These are phyloP conservation scores for Rehmannia glutinosa DNA, from an alignment of 257 asterid genomes.

Conservation along the genomic window DNA sequence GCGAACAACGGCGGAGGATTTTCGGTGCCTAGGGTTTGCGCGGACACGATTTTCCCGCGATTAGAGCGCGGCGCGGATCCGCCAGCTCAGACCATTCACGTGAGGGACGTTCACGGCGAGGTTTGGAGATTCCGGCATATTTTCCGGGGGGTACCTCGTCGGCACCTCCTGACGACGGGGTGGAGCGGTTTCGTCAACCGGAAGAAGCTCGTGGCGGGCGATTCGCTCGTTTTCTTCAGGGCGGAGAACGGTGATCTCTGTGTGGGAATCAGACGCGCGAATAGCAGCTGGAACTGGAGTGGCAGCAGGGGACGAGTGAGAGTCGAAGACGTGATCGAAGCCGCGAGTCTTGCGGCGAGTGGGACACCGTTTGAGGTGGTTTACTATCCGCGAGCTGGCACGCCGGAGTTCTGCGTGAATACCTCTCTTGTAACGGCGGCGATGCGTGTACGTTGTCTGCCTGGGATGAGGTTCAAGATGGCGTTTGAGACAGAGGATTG, in stretches of 20 bases:
- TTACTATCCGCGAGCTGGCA: constrained; percentile 61
- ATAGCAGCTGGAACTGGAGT: constrained; percentile 43
- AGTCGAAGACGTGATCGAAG: constrained; percentile 54
- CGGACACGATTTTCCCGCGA: constrained; percentile 62
- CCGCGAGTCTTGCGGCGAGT: constrained; percentile 47
- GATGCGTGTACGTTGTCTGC: constrained; percentile 44
- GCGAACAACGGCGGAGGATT: constrained; percentile 70
- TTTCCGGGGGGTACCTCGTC: constrained; percentile 60
- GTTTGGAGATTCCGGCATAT: constrained; percentile 64
- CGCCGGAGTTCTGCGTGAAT: constrained; percentile 61
- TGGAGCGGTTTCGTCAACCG: constrained; percentile 67
- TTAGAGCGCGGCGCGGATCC: constrained; percentile 53
- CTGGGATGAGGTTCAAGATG: constrained; percentile 68
- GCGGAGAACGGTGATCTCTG: constrained; percentile 62
- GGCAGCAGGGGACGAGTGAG: constrained; percentile 35
- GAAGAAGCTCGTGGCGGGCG: constrained; percentile 65
- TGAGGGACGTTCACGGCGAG: constrained; percentile 64
- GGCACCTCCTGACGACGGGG: constrained; percentile 62
- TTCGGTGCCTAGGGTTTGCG: constrained; percentile 67
- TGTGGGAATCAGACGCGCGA: constrained; percentile 55
- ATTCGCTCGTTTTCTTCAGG: constrained; percentile 60
- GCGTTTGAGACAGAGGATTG: constrained; percentile 66
- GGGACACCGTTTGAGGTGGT: constrained; percentile 53
- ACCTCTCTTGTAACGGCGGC: constrained; percentile 50
- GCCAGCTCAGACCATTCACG: constrained; percentile 60